These are phyloP conservation scores for Iris pallida DNA, from an alignment of 116 monocot genomes.

Conservation along the genomic window DNA sequence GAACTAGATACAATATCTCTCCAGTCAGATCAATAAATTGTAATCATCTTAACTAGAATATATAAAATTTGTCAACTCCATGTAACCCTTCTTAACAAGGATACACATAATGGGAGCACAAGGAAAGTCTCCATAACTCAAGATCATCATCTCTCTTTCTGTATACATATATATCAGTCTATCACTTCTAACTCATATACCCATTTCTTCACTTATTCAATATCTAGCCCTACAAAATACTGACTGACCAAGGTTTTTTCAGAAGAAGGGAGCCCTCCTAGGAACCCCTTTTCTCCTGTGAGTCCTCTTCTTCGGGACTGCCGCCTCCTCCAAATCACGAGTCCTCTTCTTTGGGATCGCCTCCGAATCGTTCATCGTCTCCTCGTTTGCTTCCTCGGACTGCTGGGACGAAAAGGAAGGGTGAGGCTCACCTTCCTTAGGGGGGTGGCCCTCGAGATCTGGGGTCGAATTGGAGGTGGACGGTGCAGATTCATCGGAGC, in stretches of 20 bases:
- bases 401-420: background rate
- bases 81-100: too few relatives aligned
- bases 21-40: too few relatives aligned
- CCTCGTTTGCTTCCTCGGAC: slow-evolving; percentile 1
- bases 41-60: too few relatives aligned
- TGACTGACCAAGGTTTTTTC: background rate
- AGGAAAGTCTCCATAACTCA: too few relatives aligned
- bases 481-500: background rate
- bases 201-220: too few relatives aligned
- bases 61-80: too few relatives aligned
- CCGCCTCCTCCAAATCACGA: background rate
- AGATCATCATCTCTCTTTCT: too few relatives aligned
- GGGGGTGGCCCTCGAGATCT: background rate
- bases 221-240: too few relatives aligned
- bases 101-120: too few relatives aligned
- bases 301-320: background rate
- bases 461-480: background rate
- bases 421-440: background rate
- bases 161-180: too few relatives aligned
- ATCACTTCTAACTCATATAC: too few relatives aligned
- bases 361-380: background rate
- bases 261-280: slow-evolving; percentile 4
- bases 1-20: too few relatives aligned
- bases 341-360: background rate
- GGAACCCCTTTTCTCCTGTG: slow-evolving; percentile 11